Evolutionary conservation across 2,329 filamentous ascomycete species (phyloP), one percentile per base, ranked within the genome.

Genomic region (Colletotrichum sojae): DNA sequence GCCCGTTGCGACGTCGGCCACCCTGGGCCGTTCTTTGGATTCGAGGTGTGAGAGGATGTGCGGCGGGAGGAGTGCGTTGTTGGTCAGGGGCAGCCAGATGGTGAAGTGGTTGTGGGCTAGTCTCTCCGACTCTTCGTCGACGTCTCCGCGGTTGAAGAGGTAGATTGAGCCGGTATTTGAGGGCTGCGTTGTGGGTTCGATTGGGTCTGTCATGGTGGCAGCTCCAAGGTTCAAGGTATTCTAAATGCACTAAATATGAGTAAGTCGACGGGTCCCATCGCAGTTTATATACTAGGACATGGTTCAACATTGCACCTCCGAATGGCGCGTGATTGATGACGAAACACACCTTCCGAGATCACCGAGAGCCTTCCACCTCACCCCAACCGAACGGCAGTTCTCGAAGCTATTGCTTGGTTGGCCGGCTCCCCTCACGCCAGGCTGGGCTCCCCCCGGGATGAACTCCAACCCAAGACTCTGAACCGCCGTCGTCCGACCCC

Each of bases 1-100:
- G 9, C 73, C 73, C 5, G 73, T 73, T 5, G 55, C 73, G 5
- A 74, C 43, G 48, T 75, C 73, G 4, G 73, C 73, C 25, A 75
- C 43, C 12, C 56, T 53, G 6, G 67, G 67, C 6, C 22, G 54
- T 22, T 45, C 18, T 5, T 45, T 39, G 0, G 55, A 48, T 12
- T 49, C n/a, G 12, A 69, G 51, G 15, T 6, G 20, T 1, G 46
- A 31, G 62, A 66, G 55, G 51, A 70, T 63, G 39, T 27, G 56
- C 12, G 56, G 20, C 3, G 68, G 68, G 9, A 69, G 54, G n/a
- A 70, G 54, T 39, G 48, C 48, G 59, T 16, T 45, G 53, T 22
- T 54, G 16, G 65, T 70, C 2, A 69, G 53, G 22, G 68, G 64
- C 6, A 45, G 18, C 68, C 68, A 70, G 25, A 68, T 36, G 31